Percentiles rank a stretch among this genome's conserved stretches.
Conservation (phyloP, 768 basidiomycete genomes). For the Hygrophoropsis aurantiaca region DNA sequence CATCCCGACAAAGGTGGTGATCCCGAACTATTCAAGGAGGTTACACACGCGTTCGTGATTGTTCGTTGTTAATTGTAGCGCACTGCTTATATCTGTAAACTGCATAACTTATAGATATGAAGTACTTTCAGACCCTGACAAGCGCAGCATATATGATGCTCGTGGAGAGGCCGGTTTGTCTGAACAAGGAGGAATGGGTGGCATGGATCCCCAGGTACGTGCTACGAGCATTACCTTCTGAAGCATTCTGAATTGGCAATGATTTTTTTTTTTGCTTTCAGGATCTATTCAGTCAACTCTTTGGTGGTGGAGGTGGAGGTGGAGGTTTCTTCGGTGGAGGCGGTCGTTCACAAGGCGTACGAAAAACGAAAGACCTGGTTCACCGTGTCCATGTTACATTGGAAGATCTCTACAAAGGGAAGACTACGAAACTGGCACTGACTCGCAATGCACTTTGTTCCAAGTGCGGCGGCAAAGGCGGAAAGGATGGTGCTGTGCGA, state of each 20-base stretch:
- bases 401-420: constrained; percentile 98
- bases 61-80: constrained; percentile 8
- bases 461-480: constrained; percentile 95
- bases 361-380: constrained; percentile 97
- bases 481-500: constrained; percentile 94
- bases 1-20: constrained; percentile 97
- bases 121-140: constrained; percentile 85
- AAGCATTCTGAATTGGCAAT: not conserved
- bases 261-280: constrained; percentile 35
- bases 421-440: constrained; percentile 95
- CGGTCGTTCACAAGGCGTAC: constrained; percentile 68
- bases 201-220: constrained; percentile 92
- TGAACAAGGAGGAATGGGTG: constrained; percentile 86
- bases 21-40: constrained; percentile 95
- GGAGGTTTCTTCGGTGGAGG: constrained; percentile 54
- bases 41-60: constrained; percentile 85
- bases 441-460: constrained; percentile 93
- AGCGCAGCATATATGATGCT: constrained; percentile 80
- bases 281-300: constrained; percentile 97
- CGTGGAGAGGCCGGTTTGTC: constrained; percentile 90
- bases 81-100: constrained; percentile 3
- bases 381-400: constrained; percentile 96
- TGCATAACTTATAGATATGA: constrained; percentile 90
- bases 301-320: constrained; percentile 82
- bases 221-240: not conserved